These are phyloP conservation scores for Penicillium brasilianum DNA, from an alignment of 2,329 filamentous ascomycete species.

Conservation along the genomic window DNA sequence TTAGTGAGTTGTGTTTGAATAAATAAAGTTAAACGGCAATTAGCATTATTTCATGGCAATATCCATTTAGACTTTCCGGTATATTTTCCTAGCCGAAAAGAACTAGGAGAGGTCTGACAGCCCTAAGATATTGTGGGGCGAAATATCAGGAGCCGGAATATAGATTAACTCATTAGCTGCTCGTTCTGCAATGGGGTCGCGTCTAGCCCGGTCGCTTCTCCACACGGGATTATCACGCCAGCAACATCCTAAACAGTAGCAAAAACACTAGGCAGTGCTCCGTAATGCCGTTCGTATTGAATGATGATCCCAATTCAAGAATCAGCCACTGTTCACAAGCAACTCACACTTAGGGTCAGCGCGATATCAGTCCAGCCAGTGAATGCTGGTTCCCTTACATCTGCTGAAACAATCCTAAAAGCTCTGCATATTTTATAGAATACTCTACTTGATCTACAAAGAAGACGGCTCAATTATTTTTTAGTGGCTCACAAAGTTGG, in stretches of 20 bases:
- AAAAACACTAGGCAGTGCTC: neutral
- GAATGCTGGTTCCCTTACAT: neutral
- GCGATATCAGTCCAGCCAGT: neutral
- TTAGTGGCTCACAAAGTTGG: neutral
- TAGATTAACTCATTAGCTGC: slow-evolving; percentile 8
- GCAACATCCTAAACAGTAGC: neutral
- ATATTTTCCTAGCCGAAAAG: neutral
- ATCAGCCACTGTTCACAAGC: neutral
- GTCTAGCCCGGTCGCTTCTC: neutral
- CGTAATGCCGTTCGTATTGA: slow-evolving; percentile 5
- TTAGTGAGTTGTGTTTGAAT: neutral
- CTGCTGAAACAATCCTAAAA: neutral
- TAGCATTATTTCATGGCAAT: neutral
- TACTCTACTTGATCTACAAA: neutral
- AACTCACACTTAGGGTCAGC: neutral
- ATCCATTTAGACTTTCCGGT: neutral
- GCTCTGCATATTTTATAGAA: neutral
- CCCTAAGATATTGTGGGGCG: slow-evolving; percentile 7
- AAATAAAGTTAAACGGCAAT: neutral
- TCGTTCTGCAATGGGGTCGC: neutral
- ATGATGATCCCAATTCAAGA: slow-evolving; percentile 18
- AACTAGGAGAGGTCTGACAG: neutral
- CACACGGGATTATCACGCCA: neutral
- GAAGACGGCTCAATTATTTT: neutral
- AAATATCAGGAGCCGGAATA: slow-evolving; percentile 17